A percentile compares a stretch with the other conserved stretches of the same genome.
Conservation (phyloP, 2,329 filamentous ascomycete genomes). For the Ceratocystis destructans region DNA sequence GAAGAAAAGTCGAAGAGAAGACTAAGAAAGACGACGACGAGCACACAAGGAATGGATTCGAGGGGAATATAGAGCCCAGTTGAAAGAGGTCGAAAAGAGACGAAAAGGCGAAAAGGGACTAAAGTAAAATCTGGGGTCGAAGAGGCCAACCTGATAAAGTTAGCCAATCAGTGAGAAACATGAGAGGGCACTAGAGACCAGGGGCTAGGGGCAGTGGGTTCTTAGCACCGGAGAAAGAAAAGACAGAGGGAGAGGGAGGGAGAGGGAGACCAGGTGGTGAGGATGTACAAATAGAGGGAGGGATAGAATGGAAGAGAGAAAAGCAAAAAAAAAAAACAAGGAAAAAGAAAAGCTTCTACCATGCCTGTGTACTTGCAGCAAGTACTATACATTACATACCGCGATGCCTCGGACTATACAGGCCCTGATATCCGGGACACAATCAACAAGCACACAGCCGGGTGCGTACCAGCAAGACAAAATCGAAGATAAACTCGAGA, state of each 20-base stretch:
- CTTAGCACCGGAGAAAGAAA: not conserved
- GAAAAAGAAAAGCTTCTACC: not conserved
- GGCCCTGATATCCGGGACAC: not conserved
- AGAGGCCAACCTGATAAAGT: not conserved
- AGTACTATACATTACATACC: not conserved
- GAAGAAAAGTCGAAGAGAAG: not conserved
- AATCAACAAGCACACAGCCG: not conserved
- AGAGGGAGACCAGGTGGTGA: too few relatives aligned
- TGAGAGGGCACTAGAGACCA: not conserved
- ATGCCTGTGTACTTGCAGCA: not conserved
- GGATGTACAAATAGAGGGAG: not conserved
- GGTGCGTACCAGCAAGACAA: not conserved
- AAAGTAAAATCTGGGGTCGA: constrained; percentile 19
- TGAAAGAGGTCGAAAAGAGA: constrained; percentile 1
- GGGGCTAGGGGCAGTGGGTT: not conserved
- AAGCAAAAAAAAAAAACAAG: not conserved
- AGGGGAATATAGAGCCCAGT: constrained; percentile 9
- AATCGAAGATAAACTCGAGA: not conserved
- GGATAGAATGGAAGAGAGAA: not conserved
- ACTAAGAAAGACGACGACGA: not conserved
- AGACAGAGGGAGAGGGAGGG: not conserved
- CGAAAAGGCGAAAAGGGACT: constrained; percentile 6
- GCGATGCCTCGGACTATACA: not conserved
- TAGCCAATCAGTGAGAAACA: not conserved
- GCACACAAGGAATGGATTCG: not conserved